A percentile compares a stretch with the other conserved stretches of the same genome.
phyloP scores from a whole-genome alignment of 306 rosid species.

The Ceratonia siliqua region DNA sequence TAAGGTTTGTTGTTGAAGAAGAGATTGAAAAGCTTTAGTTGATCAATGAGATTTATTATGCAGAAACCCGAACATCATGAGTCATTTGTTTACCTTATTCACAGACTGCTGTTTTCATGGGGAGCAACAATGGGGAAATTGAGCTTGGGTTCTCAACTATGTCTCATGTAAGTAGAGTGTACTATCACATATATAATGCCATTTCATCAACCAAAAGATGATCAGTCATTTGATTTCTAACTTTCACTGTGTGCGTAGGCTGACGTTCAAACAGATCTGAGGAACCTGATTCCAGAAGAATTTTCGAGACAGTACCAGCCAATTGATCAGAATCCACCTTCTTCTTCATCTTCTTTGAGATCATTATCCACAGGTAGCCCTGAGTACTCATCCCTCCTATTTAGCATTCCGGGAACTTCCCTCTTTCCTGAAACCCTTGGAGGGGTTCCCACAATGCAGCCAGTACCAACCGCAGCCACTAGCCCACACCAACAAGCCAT shows the following conservation, averaged over 20 bases:
- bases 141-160: conserved; percentile 74
- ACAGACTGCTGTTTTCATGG: conserved; percentile 84
- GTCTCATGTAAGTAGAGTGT: conserved; percentile 55
- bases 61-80: conserved; percentile 8
- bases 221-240: background rate
- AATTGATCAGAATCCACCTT: conserved; percentile 51
- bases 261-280: conserved; percentile 52
- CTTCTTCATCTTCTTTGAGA: conserved; percentile 76
- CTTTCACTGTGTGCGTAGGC: conserved; percentile 36
- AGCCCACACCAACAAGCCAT: conserved; percentile 51
- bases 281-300: conserved; percentile 52
- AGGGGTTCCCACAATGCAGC: conserved; percentile 40
- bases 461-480: conserved; percentile 12
- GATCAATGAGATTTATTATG: conserved; percentile 7
- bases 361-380: conserved; percentile 71
- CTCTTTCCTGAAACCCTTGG: conserved; percentile 35
- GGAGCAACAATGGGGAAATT: conserved; percentile 77
- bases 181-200: background rate
- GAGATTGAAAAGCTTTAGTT: background rate
- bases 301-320: conserved; percentile 36
- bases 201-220: background rate
- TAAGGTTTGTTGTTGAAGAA: conserved; percentile 56
- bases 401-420: conserved; percentile 47
- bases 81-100: background rate
- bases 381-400: conserved; percentile 57